Base-by-base conservation (phyloP, 1,284 basidiomycete genomes). In the Fomitopsis palustris region DNA sequence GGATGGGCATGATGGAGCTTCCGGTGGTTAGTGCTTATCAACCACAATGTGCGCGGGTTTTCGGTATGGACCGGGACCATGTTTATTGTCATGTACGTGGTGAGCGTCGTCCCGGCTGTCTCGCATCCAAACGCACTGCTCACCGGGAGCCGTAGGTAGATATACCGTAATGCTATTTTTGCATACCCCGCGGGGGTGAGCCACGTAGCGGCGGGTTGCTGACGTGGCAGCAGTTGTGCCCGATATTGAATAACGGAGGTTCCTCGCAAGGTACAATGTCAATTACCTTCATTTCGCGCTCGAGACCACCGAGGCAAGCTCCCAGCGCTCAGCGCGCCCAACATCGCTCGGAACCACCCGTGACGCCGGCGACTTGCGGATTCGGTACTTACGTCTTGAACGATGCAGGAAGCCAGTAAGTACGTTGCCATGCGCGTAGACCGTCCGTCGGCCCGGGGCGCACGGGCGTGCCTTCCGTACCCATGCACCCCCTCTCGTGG, bases 21-120 rank as follows among this genome's bases (percentile, higher is more conserved):
- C 52, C 19, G 57, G 41, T 39, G 57, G 51, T 29, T 58, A 45
- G 39, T 29, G 29, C 38, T 19, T 14, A 35, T 54, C 53, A 10
- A 4, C 25, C 25, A 12, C 7, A 9, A 4, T 19, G n/a, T 19
- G 3, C 5, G 23, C 41, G n/a, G 41, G 19, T 21, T 8, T 17
- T 52, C 49, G 49, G 49, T 35, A 17, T 37, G 17, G 33, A 37
- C 33, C 49, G 49, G 49, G 25, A 10, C 49, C 35, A 35, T 10
- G 21, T 8, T 7, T 35, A 52, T 52, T 29, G 23, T 19, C 33
- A n/a, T 52, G 49, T 52, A 52, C n/a, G 49, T n/a, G 49, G 31
- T 52, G 27, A 47, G 45, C 45, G 6, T 47, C 45, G 45, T 47
- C 16, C 29, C 45, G 45, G 45, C 45, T 23, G 42, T 43, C 6